Percentiles rank a stretch among this genome's conserved stretches.
Evolutionary conservation across 208 protist species (phyloP).

Genomic region (Crithidia mellificae): DNA sequence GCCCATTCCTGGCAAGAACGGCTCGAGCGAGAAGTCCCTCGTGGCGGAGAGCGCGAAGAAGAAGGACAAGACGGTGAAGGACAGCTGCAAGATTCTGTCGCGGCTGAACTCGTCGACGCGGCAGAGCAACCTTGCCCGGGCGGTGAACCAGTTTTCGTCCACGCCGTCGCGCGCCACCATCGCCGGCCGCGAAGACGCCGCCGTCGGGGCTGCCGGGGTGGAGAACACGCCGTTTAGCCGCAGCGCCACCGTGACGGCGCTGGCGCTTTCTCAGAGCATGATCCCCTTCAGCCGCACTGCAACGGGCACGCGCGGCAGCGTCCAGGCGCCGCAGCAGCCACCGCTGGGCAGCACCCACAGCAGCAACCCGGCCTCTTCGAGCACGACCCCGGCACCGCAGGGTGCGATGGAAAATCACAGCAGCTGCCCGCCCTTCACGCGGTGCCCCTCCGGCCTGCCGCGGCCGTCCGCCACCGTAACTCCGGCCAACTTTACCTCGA

Average conservation of each 20-base stretch:
- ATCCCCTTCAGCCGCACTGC: constrained; percentile 45
- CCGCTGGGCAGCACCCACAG: not conserved
- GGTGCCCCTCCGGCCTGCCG: constrained; percentile 21
- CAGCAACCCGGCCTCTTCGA: not conserved
- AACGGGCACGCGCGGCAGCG: constrained; percentile 21
- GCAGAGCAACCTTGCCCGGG: constrained; percentile 52
- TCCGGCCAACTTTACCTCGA: not conserved
- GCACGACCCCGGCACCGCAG: not conserved
- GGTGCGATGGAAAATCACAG: too few relatives aligned
- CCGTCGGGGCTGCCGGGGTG: constrained; percentile 2
- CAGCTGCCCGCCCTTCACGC: constrained; percentile 20
- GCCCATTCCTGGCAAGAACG: constrained; percentile 47
- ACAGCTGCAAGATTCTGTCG: constrained; percentile 56
- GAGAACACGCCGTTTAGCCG: constrained; percentile 36
- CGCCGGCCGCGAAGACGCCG: not conserved
- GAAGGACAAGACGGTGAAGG: constrained; percentile 41
- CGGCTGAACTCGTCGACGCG: constrained; percentile 32
- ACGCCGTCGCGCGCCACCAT: constrained; percentile 28
- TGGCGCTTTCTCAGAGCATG: constrained; percentile 45
- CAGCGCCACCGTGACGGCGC: constrained; percentile 38
- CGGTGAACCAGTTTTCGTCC: constrained; percentile 28
- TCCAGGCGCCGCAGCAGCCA: constrained; percentile 14
- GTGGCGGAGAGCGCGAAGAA: constrained; percentile 25
- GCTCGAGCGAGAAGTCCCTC: constrained; percentile 33
- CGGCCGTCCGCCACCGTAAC: constrained; percentile 7